Base-by-base conservation (phyloP, 2,329 filamentous ascomycete species). In the Cercospora berteroae region DNA sequence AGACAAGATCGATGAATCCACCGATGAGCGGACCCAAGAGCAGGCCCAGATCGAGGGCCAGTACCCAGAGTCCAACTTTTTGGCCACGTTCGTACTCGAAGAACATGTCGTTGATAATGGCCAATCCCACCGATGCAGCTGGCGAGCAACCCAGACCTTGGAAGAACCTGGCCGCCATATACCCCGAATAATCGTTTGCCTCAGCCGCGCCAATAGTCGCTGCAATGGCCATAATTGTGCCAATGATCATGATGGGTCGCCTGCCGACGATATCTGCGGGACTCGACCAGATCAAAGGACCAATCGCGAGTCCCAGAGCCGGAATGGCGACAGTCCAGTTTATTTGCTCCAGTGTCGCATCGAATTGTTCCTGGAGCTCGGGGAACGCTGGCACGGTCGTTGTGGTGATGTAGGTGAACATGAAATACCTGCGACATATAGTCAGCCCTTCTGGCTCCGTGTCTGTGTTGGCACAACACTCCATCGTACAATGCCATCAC, bases 371-470 rank as follows among this genome's bases (percentile, higher is more conserved):
- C 20, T 70, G 69, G 7, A 70, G 48, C 31, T 63, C 67, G 31
- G 67, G 67, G 20, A 70, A 70, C 5, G 69, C 60, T 13, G 69
- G 69, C 3, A 70, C 69, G 8, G 69, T 70, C 6, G 67, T 70
- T 18, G 69, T 70, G n/a, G 69, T 70, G 25, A 70, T 61, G 56
- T 69, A 70, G 1, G 69, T 70, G 69, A 70, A 70, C 64, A 70
- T 67, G 59, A 70, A 70, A 48, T 70, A 70, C 39, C 68, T 70
- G 55, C 7, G 13, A 60, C 12, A 25, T 5, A 18, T 23, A 18
- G 16, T 48, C 25, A 61, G 42, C 6, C 23, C 6, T 27, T n/a
- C 9, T 29, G 7, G 3, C 13, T 18, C 7, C 4, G 6, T 42
- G 12, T 18, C 18, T 36, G 55, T 36, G 10, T 5, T n/a, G 8